These are phyloP conservation scores for Rhynchospora breviuscula DNA, from an alignment of 176 grass and related monocot species.

Conservation along the genomic window DNA sequence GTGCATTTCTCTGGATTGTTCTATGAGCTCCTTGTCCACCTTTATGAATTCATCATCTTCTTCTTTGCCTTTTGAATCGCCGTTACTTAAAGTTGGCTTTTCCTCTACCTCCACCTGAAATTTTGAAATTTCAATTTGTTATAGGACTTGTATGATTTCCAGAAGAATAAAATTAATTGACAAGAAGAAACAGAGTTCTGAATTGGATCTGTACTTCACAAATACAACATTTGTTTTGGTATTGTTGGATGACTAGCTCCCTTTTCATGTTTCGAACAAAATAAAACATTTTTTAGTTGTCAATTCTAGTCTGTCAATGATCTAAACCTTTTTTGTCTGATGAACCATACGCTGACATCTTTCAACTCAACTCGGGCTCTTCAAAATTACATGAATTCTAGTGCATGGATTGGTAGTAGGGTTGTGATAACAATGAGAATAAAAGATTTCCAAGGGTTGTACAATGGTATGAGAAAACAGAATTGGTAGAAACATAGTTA, in stretches of 20 bases:
- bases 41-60: constrained; percentile 69
- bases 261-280: neutral
- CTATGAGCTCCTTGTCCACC: constrained; percentile 63
- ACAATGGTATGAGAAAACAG: neutral
- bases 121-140: neutral
- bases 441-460: neutral
- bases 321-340: neutral
- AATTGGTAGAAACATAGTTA: neutral
- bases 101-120: constrained; percentile 40
- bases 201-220: neutral
- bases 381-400: constrained; percentile 10
- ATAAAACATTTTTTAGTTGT: neutral
- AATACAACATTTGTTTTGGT: neutral
- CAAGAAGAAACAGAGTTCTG: neutral
- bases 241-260: neutral
- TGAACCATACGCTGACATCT: neutral
- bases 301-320: neutral
- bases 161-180: too few relatives aligned
- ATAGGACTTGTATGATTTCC: neutral
- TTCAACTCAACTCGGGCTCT: neutral
- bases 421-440: neutral
- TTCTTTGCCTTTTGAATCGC: constrained; percentile 42
- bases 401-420: neutral
- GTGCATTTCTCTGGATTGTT: constrained; percentile 30
- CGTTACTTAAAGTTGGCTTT: constrained; percentile 31